Percentiles rank a stretch among this genome's conserved stretches.
These are phyloP conservation scores for Sutorius eximius DNA, from an alignment of 1,284 basidiomycete genomes.

Conservation along the genomic window DNA sequence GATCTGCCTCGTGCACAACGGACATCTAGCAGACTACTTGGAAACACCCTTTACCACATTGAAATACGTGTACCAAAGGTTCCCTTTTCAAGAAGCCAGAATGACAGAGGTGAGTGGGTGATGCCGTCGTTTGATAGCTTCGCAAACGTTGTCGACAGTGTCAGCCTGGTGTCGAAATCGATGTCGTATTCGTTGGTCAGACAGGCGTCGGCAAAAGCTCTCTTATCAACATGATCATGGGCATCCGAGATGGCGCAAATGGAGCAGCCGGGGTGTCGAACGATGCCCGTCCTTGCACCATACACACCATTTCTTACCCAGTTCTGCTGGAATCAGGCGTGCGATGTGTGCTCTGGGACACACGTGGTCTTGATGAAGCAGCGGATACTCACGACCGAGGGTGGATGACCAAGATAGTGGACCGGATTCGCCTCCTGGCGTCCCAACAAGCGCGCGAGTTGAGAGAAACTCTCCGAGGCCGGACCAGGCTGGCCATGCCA, in stretches of 20 bases:
- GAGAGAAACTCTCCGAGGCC: conserved; percentile 14
- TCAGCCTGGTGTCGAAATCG: conserved; percentile 12
- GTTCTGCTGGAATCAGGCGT: not conserved
- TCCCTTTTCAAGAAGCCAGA: not conserved
- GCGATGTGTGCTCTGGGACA: conserved; percentile 26
- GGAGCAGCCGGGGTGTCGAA: conserved; percentile 21
- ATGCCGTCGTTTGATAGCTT: not conserved
- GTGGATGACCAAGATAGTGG: conserved; percentile 9
- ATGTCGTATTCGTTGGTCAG: conserved; percentile 27
- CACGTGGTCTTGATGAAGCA: conserved; percentile 28
- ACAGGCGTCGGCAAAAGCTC: conserved; percentile 31
- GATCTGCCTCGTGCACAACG: conserved; percentile 26
- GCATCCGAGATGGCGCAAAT: conserved; percentile 2
- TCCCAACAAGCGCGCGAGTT: conserved; percentile 22
- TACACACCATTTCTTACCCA: conserved; percentile 11
- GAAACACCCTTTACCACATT: conserved; percentile 6
- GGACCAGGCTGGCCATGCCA: conserved; percentile 14
- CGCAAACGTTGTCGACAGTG: conserved; percentile 3
- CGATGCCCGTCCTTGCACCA: conserved; percentile 23
- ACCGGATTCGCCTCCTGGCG: conserved; percentile 11
- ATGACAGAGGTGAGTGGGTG: conserved; percentile 23
- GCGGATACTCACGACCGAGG: conserved; percentile 7
- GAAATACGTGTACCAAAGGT: not conserved
- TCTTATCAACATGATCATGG: conserved; percentile 28
- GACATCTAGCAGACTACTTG: not conserved